A percentile compares a stretch with the other conserved stretches of the same genome.
These are phyloP conservation scores for Talaromyces sp. DNA, from an alignment of 2,329 filamentous ascomycete genomes.

Conservation along the genomic window DNA sequence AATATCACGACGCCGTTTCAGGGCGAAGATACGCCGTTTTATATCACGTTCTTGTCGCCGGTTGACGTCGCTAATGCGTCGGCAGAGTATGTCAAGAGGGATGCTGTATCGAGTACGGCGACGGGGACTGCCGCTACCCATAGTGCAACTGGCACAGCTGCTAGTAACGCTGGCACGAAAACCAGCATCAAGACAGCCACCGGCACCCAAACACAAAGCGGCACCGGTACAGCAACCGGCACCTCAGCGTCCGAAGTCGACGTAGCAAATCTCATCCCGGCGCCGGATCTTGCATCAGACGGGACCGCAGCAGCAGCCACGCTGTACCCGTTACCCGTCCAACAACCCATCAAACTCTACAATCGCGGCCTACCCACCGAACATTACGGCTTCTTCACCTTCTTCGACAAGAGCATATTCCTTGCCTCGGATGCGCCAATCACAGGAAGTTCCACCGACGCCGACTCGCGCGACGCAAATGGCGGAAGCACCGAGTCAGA, in stretches of 20 bases:
- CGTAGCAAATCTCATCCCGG: slow-evolving; percentile 57
- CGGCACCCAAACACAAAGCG: neutral
- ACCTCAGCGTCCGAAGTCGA: slow-evolving; percentile 34
- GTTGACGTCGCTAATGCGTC: slow-evolving; percentile 22
- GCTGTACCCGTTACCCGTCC: slow-evolving; percentile 64
- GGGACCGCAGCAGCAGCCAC: slow-evolving; percentile 69
- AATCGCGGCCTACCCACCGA: slow-evolving; percentile 76
- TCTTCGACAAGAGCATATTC: slow-evolving; percentile 85
- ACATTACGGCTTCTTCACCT: slow-evolving; percentile 91
- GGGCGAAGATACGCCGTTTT: slow-evolving; percentile 86
- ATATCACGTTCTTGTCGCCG: slow-evolving; percentile 64
- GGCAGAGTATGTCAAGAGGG: neutral
- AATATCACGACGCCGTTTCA: slow-evolving; percentile 66
- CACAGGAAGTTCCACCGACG: slow-evolving; percentile 35
- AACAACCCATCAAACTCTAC: slow-evolving; percentile 78
- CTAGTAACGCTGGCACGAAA: neutral
- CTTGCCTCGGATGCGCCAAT: slow-evolving; percentile 57
- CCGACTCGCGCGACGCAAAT: slow-evolving; percentile 44
- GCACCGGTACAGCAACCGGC: neutral
- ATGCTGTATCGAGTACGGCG: neutral
- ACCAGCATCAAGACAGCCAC: neutral
- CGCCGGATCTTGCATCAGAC: slow-evolving; percentile 60
- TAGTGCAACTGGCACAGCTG: neutral
- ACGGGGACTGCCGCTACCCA: neutral
- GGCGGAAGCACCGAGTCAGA: slow-evolving; percentile 49